These are phyloP conservation scores for Sesbania bispinosa DNA, from an alignment of 306 rosid species.

Conservation along the genomic window DNA sequence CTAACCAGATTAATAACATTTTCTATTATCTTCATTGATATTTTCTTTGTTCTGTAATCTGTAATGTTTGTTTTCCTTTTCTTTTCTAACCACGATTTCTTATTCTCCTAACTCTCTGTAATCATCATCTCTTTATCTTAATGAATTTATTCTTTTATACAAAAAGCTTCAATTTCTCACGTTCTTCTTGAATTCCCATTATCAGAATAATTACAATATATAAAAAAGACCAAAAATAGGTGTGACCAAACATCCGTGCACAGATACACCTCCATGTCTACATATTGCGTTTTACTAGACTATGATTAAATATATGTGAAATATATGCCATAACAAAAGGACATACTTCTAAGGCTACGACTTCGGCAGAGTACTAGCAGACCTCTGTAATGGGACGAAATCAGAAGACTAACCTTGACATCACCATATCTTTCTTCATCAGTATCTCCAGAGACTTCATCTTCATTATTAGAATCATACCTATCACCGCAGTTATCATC, in stretches of 20 bases:
- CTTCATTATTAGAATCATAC: conserved; percentile 44
- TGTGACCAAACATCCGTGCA: background rate
- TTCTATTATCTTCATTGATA: background rate
- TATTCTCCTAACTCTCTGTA: background rate
- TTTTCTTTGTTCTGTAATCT: background rate
- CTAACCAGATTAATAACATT: background rate
- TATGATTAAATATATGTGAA: conserved; percentile 2
- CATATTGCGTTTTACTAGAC: conserved; percentile 8
- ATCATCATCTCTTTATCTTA: background rate
- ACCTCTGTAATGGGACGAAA: conserved; percentile 11
- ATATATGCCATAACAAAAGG: conserved; percentile 9
- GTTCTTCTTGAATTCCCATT: background rate
- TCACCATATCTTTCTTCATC: conserved; percentile 39
- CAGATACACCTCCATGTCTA: background rate
- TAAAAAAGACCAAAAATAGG: background rate
- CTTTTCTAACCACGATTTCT: background rate
- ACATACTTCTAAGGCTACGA: conserved; percentile 10
- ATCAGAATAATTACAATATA: background rate
- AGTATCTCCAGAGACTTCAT: conserved; percentile 50
- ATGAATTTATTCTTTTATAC: background rate
- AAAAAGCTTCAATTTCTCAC: background rate
- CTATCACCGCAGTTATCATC: conserved; percentile 39
- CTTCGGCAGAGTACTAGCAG: conserved; percentile 2
- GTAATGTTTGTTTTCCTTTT: background rate
- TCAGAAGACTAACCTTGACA: conserved; percentile 62